Base-by-base conservation (phyloP, 257 asterid species). In the Solanum sparsipilum region DNA sequence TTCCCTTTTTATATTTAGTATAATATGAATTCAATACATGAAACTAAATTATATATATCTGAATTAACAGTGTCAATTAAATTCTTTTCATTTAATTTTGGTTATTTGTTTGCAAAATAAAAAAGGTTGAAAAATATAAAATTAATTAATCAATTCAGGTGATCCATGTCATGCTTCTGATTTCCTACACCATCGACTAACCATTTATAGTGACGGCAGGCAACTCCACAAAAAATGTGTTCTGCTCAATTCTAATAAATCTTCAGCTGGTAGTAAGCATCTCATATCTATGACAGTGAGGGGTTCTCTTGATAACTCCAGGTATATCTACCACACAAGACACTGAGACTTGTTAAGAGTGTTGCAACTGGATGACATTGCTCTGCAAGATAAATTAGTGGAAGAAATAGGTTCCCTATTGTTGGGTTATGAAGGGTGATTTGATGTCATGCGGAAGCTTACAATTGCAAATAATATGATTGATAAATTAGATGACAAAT, bases 271-370 rank as follows among this genome's bases (percentile, higher is more conserved):
- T 81, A 56, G 86, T 21, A 85, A 65, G 27, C 60, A 72, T 74
- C 74, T 65, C 25, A 79, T 16, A 9, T 87, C 90, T 58, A 48
- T 84, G 29, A 34, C 0, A 78, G 48, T 29, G 52, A 10, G 23
- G 3, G 23, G 32, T 85, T 21, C 0, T 0, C 4, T 18, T 4
- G 1, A 7, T 58, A 0, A 44, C 31, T 74, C 3, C 21, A 25
- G 12, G 29, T 16, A 21, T 81, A 4, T 27, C 34, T 3, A 13
- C 83, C 71, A 44, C 46, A 56, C 35, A 70, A n/a, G 76, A 86
- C 21, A 78, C 2, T 81, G 32, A 70, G 87, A 81, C 90, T 79
- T 56, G 25, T 91, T 10, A 56, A 56, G 87, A 83, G 89, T 88
- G 81, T 39, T 88, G 63, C 88, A 91, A 75, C 38, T 89, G 85